These are phyloP conservation scores for Kondoa malvinella DNA, from an alignment of 768 basidiomycete species.

Conservation along the genomic window DNA sequence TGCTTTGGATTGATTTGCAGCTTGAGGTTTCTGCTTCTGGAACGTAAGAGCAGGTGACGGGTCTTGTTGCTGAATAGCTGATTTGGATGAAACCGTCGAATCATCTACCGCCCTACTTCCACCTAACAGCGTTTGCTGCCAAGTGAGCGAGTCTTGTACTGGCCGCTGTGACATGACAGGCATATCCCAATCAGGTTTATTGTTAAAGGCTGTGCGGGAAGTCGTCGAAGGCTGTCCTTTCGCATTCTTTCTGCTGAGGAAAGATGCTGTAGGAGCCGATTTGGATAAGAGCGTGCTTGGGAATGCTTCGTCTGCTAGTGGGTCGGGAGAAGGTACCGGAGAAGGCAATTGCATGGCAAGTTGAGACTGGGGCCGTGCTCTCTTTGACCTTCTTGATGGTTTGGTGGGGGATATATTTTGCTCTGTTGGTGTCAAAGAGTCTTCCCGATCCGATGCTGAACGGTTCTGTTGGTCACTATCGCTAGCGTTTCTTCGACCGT, in stretches of 20 bases:
- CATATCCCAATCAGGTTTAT: slow-evolving; percentile 13
- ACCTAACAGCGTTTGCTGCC: slow-evolving; percentile 16
- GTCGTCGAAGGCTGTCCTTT: background rate
- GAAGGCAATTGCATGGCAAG: background rate
- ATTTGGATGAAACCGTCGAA: background rate
- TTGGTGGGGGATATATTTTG: background rate
- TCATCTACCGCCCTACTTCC: background rate
- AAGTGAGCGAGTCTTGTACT: slow-evolving; percentile 16
- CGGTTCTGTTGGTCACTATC: background rate
- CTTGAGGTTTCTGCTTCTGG: background rate
- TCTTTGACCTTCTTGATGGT: background rate
- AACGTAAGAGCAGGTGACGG: background rate
- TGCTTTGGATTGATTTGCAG: background rate
- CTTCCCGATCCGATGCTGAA: background rate
- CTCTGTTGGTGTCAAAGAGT: background rate
- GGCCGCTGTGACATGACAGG: background rate
- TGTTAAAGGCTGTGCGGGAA: background rate
- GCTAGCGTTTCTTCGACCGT: background rate
- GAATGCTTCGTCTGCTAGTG: background rate
- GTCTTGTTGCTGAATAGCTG: background rate
- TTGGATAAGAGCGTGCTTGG: background rate
- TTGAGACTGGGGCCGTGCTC: background rate
- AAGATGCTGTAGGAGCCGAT: background rate
- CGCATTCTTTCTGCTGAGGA: background rate
- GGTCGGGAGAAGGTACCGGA: background rate